Percentiles rank a stretch among this genome's conserved stretches.
Conservation (phyloP, 805 yeast species). For the Saccharomycopsis sp. region DNA sequence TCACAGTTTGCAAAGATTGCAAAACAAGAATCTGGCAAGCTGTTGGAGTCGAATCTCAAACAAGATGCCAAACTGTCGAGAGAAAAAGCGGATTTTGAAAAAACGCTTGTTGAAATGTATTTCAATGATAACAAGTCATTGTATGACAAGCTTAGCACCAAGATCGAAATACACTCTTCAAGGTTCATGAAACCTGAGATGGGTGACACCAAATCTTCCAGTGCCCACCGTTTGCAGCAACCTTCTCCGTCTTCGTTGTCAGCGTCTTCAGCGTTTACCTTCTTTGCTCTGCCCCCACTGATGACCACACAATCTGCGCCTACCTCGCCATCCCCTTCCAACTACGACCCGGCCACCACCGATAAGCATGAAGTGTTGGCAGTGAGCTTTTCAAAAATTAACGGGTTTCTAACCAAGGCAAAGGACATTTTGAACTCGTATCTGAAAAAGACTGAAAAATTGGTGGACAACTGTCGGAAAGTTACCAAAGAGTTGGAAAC, state of each 20-base stretch:
- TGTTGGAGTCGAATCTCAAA: no score
- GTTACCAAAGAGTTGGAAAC: neutral
- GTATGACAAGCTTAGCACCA: constrained; percentile 2
- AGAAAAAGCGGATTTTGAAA: no score
- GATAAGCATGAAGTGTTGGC: neutral
- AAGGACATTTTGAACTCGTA: constrained; percentile 14
- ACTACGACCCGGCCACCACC: no score
- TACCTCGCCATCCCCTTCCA: no score
- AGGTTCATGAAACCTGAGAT: constrained; percentile 5
- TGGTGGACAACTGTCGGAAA: constrained; percentile 3
- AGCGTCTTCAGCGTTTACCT: no score
- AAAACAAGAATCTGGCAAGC: no score
- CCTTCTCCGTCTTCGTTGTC: no score
- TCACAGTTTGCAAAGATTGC: neutral
- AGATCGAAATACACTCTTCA: constrained; percentile 6
- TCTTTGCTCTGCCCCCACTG: no score
- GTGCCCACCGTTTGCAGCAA: no score
- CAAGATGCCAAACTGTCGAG: no score
- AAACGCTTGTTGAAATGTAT: neutral
- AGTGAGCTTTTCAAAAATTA: constrained; percentile 15
- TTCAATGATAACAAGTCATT: constrained; percentile 2
- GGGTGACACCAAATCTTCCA: no score
- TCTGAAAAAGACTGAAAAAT: constrained; percentile 8
- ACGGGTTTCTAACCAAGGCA: constrained; percentile 11
- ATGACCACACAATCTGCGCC: no score